Conservation (phyloP, 148 eudicot species). For the Fagopyrum tataricum region DNA sequence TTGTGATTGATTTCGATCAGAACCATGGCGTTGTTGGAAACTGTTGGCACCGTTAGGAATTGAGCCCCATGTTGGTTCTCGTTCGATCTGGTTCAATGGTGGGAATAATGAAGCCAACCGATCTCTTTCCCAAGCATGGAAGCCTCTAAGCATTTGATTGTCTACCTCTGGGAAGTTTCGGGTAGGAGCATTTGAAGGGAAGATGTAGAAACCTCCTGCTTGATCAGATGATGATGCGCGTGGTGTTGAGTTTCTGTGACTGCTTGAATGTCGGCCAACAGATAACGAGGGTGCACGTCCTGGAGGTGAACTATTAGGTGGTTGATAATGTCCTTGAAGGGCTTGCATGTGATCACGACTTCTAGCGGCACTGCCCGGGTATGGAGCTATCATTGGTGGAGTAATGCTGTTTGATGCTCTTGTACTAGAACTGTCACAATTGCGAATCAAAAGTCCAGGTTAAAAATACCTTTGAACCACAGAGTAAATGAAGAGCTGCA, state of each 20-base stretch:
- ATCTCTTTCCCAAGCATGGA: slow-evolving; percentile 61
- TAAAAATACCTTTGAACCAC: too few relatives aligned
- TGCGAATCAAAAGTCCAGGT: not conserved
- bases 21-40: slow-evolving; percentile 61
- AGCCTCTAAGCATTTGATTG: slow-evolving; percentile 31
- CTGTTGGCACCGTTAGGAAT: slow-evolving; percentile 39
- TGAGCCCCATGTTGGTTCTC: slow-evolving; percentile 56
- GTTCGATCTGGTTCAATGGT: slow-evolving; percentile 39
- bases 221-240: slow-evolving; percentile 60
- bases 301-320: slow-evolving; percentile 43
- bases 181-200: slow-evolving; percentile 47
- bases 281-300: slow-evolving; percentile 38
- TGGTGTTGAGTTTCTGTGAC: slow-evolving; percentile 45
- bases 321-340: slow-evolving; percentile 85
- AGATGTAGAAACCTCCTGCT: slow-evolving; percentile 49
- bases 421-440: slow-evolving; percentile 44
- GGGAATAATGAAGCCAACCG: slow-evolving; percentile 28
- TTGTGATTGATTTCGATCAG: slow-evolving; percentile 63
- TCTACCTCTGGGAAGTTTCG: slow-evolving; percentile 50
- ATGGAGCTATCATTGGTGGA: slow-evolving; percentile 67
- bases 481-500: not conserved
- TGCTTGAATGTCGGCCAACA: slow-evolving; percentile 45
- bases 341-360: slow-evolving; percentile 76
- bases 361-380: slow-evolving; percentile 81
- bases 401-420: slow-evolving; percentile 59